Conservation (phyloP, 129 eudicot species). For the Flaveria brownii region DNA sequence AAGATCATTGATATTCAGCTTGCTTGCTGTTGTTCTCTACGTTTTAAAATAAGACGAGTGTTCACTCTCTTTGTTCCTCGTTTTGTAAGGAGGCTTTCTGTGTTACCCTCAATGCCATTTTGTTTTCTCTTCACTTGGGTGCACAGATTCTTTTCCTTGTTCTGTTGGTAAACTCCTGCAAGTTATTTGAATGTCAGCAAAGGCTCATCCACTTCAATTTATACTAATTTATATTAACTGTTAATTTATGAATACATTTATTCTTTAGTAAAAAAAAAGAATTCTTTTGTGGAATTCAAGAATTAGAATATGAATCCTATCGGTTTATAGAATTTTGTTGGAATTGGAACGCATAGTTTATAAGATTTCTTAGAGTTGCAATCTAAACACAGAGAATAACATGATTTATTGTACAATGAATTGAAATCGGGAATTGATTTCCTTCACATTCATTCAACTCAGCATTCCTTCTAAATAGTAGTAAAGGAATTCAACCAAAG, state of each 20-base stretch:
- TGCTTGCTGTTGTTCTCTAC: too few species aligned
- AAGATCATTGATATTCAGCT: too few species aligned
- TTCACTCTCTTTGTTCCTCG: too few species aligned
- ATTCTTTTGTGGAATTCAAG: neutral
- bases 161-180: slow-evolving; percentile 31
- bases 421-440: neutral
- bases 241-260: neutral
- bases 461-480: neutral
- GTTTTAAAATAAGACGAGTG: too few species aligned
- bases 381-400: neutral
- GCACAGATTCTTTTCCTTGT: slow-evolving; percentile 7
- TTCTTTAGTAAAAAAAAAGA: neutral
- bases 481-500: neutral
- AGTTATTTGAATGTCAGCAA: slow-evolving; percentile 12
- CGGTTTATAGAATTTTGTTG: neutral
- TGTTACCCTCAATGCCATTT: slow-evolving; percentile 25
- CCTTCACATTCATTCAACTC: neutral
- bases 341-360: neutral
- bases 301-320: neutral
- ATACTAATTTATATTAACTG: neutral
- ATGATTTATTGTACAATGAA: neutral
- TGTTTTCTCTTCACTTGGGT: slow-evolving; percentile 25
- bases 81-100: neutral
- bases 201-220: neutral
- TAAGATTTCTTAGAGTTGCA: neutral